A percentile compares a stretch with the other conserved stretches of the same genome.
Evolutionary conservation across 2,329 filamentous ascomycete genomes (phyloP).

Genomic region (Alternaria sp.): DNA sequence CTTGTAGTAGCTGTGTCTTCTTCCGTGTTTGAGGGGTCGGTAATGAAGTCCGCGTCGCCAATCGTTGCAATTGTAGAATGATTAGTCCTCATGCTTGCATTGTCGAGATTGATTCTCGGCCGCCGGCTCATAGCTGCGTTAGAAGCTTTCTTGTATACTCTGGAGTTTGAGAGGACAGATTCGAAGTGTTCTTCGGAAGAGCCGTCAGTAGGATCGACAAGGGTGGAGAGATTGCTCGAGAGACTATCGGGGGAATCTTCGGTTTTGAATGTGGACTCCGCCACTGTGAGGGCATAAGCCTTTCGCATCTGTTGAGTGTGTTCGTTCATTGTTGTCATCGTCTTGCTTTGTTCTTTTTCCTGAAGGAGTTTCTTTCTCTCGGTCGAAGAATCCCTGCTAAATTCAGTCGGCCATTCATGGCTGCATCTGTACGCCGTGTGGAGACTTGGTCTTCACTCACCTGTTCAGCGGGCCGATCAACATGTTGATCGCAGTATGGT

Average conservation of each 20-base stretch:
- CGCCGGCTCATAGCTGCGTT: not conserved
- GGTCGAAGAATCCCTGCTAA: slow-evolving; percentile 2
- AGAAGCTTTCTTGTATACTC: not conserved
- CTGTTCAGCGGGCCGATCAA: not conserved
- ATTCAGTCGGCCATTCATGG: not conserved
- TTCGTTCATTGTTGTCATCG: slow-evolving; percentile 9
- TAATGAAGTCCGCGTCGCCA: not conserved
- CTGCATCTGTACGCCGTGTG: not conserved
- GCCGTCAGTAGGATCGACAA: not conserved
- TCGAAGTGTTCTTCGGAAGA: not conserved
- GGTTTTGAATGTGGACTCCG: slow-evolving; percentile 17
- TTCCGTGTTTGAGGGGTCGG: not conserved
- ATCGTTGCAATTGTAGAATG: not conserved
- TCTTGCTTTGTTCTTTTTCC: not conserved
- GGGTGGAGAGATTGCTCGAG: not conserved
- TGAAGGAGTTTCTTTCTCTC: slow-evolving; percentile 2
- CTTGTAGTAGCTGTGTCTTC: not conserved
- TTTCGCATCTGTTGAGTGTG: slow-evolving; percentile 12
- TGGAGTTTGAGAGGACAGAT: not conserved
- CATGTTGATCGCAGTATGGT: not conserved
- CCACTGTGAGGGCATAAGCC: slow-evolving; percentile 13
- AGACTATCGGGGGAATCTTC: not conserved
- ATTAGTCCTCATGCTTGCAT: not conserved
- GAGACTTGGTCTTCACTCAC: not conserved
- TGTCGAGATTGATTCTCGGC: not conserved